phyloP scores from a whole-genome alignment of 2,329 filamentous ascomycete genomes.

The Huntiella moniliformis region DNA sequence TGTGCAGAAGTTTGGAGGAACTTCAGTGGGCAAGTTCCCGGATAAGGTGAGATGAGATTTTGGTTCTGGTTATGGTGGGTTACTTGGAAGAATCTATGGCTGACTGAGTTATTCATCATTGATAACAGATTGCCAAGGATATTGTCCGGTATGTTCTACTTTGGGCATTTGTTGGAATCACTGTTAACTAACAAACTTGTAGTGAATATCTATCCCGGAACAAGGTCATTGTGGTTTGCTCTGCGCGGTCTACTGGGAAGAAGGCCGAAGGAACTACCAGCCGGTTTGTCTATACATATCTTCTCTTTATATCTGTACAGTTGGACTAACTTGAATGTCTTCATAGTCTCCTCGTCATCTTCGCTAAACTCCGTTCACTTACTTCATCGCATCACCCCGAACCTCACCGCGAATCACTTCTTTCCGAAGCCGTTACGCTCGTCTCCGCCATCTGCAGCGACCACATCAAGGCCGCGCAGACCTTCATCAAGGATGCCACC shows the following conservation, averaged over 20 bases:
- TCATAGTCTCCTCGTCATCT: conserved; percentile 37
- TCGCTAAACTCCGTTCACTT: conserved; percentile 35
- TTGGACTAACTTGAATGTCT: not conserved
- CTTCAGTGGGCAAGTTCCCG: conserved; percentile 86
- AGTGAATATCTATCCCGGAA: conserved; percentile 35
- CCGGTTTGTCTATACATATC: conserved; percentile 40
- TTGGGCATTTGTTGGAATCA: no score
- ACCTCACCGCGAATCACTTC: conserved; percentile 31
- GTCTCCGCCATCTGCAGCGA: conserved; percentile 69
- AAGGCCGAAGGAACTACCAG: conserved; percentile 93
- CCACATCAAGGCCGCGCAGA: conserved; percentile 54
- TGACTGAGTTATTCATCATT: not conserved
- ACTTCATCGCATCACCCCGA: conserved; percentile 33
- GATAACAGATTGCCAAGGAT: conserved; percentile 23
- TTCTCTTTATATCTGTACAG: not conserved
- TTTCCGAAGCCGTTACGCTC: conserved; percentile 50
- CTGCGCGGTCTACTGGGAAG: conserved; percentile 80
- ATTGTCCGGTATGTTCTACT: conserved; percentile 22
- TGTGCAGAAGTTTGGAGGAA: conserved; percentile 90
- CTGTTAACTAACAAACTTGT: conserved; percentile 4
- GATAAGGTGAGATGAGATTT: conserved; percentile 32
- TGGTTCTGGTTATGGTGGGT: not conserved
- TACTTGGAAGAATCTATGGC: not conserved
- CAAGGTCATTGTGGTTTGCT: conserved; percentile 83
- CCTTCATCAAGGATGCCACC: conserved; percentile 36